These are phyloP conservation scores for Leishmania braziliensis DNA, from an alignment of 208 protist genomes.

Conservation along the genomic window DNA sequence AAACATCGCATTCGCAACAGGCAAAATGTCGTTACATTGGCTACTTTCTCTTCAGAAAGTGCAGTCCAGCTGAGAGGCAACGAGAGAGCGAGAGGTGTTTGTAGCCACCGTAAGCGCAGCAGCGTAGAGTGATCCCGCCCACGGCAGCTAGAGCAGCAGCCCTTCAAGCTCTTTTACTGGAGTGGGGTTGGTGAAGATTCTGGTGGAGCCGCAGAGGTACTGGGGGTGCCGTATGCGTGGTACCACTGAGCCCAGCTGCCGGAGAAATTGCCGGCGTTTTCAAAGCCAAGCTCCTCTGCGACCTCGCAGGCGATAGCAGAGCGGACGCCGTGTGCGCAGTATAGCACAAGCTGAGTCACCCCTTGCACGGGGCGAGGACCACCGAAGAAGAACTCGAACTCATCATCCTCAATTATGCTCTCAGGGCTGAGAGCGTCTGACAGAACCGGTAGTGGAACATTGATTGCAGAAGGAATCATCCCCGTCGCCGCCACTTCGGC, in stretches of 20 bases:
- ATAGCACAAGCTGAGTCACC: constrained; percentile 65
- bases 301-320: constrained; percentile 69
- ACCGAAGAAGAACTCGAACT: constrained; percentile 57
- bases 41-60: background rate
- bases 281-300: constrained; percentile 63
- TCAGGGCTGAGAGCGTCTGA: constrained; percentile 38
- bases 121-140: background rate
- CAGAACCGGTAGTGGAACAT: constrained; percentile 69
- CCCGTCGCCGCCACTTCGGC: constrained; percentile 66
- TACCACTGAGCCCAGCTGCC: constrained; percentile 76
- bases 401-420: constrained; percentile 44
- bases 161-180: background rate
- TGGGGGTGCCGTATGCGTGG: constrained; percentile 19
- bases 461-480: constrained; percentile 70
- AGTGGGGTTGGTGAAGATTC: background rate
- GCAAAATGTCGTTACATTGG: background rate
- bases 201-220: background rate
- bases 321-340: constrained; percentile 73
- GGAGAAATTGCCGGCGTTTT: constrained; percentile 47
- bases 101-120: background rate
- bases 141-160: background rate
- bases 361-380: constrained; percentile 41
- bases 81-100: background rate
- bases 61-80: background rate
- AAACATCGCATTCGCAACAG: background rate